These are phyloP conservation scores for Astragalus glycyphyllos DNA, from an alignment of 306 rosid genomes.

Conservation along the genomic window DNA sequence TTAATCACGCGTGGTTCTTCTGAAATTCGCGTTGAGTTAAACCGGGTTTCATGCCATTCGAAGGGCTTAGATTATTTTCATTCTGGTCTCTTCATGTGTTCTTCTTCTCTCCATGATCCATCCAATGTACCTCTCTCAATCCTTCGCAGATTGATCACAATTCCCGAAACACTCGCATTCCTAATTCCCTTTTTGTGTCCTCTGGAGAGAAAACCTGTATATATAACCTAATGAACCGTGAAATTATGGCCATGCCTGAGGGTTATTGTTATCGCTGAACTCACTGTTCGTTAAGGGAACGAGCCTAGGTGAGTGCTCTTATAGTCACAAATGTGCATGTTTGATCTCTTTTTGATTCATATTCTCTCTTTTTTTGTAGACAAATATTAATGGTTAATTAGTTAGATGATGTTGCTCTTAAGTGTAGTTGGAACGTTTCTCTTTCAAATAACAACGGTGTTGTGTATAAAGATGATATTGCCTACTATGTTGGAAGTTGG, in stretches of 20 bases:
- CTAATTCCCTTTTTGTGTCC: slow-evolving; percentile 45
- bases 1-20: too few species aligned
- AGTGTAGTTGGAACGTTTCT: too few species aligned
- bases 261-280: slow-evolving; percentile 46
- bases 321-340: slow-evolving; percentile 47
- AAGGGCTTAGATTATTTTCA: not conserved
- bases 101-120: not conserved
- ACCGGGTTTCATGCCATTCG: too few species aligned
- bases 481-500: too few species aligned
- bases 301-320: slow-evolving; percentile 53
- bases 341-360: slow-evolving; percentile 54
- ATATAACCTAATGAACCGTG: slow-evolving; percentile 42
- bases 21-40: too few species aligned
- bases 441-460: too few species aligned
- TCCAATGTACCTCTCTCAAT: not conserved
- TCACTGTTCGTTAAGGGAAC: slow-evolving; percentile 48
- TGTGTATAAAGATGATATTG: too few species aligned
- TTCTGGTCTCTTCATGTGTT: not conserved
- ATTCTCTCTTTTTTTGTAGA: slow-evolving; percentile 22
- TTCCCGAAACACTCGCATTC: slow-evolving; percentile 43
- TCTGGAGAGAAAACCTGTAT: not conserved
- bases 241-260: slow-evolving; percentile 35
- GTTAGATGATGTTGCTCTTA: not conserved
- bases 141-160: slow-evolving; percentile 41
- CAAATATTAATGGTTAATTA: too few species aligned